Evolutionary conservation across 202 grass and related monocot genomes (phyloP), one percentile per base, ranked within the genome.

Genomic region (Brachypodium distachyon): DNA sequence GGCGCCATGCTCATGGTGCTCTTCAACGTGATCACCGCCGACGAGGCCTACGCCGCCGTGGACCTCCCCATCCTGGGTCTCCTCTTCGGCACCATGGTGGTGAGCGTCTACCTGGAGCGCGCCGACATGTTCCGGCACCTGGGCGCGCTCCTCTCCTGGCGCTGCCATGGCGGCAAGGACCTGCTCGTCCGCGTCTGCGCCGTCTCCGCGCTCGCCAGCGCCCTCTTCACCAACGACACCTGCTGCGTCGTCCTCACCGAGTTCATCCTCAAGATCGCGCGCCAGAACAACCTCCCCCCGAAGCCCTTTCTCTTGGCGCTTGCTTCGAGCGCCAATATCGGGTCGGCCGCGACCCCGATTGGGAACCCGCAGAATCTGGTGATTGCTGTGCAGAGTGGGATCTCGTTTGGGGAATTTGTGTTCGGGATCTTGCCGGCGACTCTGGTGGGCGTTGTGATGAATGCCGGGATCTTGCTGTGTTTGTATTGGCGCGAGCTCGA

Each of bases 291-390:
- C 82, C 82, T 98, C 19, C 91, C 89, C 0, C 89, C 95, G 1
- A 80, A 84, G 61, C 91, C 95, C 0, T 98, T 94, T 77, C 73
- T 98, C 3, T 70, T 98, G 0, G 95, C 91, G 2, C 87, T 98
- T 0, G 95, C 95, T 6, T 97, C 91, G 3, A 84, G 84, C 47
- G 88, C 94, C 22, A 97, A 97, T 64, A 92, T 97, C 82, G 94
- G 94, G 0, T 95, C 91, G 0, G 83, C 91, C 2, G 73, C 91
- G 0, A 98, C 95, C 22, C 95, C 95, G 6, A 98, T 98, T 73
- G 95, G 95, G 23, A 98, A 98, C 83, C 95, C 95, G 9, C 95
- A 98, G 86, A 98, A 98, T 82, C 80, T 98, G 3, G 91, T 98
- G 1, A 98, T 98, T 58, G 95, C 95, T 25, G 87, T 90, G 1